These are phyloP conservation scores for Peronospora farinosa DNA, from an alignment of 352 stramenopile species.

Conservation along the genomic window DNA sequence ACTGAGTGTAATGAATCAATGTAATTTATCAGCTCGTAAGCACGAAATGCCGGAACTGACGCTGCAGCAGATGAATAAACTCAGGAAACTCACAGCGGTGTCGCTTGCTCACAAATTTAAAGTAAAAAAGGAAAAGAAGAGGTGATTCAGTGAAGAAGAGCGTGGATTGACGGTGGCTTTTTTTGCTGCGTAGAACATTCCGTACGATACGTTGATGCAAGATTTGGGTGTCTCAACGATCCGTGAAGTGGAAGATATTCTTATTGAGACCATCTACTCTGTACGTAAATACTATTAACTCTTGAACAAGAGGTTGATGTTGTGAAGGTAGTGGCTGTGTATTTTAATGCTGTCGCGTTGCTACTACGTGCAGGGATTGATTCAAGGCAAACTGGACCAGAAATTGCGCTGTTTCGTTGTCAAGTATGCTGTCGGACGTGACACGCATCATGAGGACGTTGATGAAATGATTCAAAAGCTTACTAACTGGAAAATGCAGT, in stretches of 20 bases:
- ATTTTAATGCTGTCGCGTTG: not conserved
- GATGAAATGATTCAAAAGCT: conserved; percentile 87
- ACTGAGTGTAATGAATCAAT: not conserved
- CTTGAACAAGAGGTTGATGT: not conserved
- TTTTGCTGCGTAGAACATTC: conserved; percentile 48
- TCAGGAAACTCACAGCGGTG: conserved; percentile 86
- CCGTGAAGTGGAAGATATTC: conserved; percentile 87
- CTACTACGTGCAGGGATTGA: conserved; percentile 53
- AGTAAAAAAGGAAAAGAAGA: conserved; percentile 5
- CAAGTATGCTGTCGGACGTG: conserved; percentile 85
- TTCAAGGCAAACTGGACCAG: conserved; percentile 88
- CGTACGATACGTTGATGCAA: conserved; percentile 75
- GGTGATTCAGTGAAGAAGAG: not conserved
- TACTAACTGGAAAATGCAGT: conserved; percentile 68
- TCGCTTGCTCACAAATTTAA: conserved; percentile 81
- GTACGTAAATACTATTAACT: conserved; percentile 24
- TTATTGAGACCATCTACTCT: conserved; percentile 91
- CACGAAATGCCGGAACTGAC: conserved; percentile 61
- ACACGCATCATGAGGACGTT: conserved; percentile 81
- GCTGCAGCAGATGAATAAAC: conserved; percentile 69
- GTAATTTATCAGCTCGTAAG: conserved; percentile 40
- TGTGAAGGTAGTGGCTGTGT: conserved; percentile 1
- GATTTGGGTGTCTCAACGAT: conserved; percentile 73
- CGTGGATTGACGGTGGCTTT: not conserved
- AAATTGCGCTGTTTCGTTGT: conserved; percentile 74